Conservation (phyloP, 2,329 filamentous ascomycete species). For the Lecanicillium sp. region DNA sequence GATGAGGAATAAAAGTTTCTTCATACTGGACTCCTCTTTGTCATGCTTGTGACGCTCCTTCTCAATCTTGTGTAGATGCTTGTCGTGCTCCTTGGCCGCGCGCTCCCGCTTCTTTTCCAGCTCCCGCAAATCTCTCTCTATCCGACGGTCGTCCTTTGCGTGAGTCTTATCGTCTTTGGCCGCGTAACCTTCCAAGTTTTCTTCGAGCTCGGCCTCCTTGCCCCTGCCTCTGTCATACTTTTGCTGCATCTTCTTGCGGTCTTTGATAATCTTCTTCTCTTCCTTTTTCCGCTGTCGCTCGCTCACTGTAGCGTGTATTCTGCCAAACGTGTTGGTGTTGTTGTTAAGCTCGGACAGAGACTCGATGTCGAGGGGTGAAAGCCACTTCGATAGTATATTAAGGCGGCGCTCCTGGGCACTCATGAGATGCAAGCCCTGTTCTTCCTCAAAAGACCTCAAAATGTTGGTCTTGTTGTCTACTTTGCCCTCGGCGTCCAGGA, state of each 20-base stretch:
- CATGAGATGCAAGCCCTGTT: background rate
- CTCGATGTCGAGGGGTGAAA: constrained; percentile 16
- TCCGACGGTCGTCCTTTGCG: background rate
- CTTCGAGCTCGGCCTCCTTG: constrained; percentile 7
- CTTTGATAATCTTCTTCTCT: constrained; percentile 16
- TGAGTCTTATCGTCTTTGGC: background rate
- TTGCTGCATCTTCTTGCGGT: constrained; percentile 12
- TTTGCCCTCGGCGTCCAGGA: constrained; percentile 16
- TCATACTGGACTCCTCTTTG: constrained; percentile 15
- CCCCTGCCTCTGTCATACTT: background rate
- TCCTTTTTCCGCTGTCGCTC: constrained; percentile 15
- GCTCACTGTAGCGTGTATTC: constrained; percentile 15
- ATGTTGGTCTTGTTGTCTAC: constrained; percentile 13
- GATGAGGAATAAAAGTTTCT: constrained; percentile 15
- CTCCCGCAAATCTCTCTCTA: constrained; percentile 4
- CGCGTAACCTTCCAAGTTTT: constrained; percentile 3
- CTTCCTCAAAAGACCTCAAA: constrained; percentile 14
- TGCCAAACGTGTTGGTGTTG: constrained; percentile 7
- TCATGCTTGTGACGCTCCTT: constrained; percentile 13
- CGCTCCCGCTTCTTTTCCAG: constrained; percentile 10
- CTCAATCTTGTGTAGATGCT: constrained; percentile 4
- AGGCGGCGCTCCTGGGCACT: constrained; percentile 17
- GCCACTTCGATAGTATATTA: constrained; percentile 14
- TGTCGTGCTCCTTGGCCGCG: constrained; percentile 8
- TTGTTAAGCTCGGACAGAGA: constrained; percentile 6